Base-by-base conservation (phyloP, 345 rosid genomes). In the Erucastrum elatum region DNA sequence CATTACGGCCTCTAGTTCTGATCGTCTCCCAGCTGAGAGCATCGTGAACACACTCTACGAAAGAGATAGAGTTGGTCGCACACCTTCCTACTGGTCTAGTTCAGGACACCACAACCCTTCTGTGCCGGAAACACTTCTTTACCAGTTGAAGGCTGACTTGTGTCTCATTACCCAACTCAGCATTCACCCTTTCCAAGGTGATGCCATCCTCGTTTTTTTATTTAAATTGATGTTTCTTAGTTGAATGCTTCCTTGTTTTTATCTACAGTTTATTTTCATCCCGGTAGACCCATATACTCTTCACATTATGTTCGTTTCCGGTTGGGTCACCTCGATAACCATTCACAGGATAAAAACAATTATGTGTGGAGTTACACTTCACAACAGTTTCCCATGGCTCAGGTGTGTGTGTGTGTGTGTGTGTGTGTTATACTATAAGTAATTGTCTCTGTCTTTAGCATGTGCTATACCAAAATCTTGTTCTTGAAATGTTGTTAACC, bases 11-110 rank as follows among this genome's bases (percentile, higher is more conserved):
- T 95, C 99, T 60, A 93, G 97, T 85, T 93, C 99, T 64, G 99
- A 95, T 84, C 88, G 93, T 70, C 85, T 77, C 84, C 98, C 97
- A 0, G 87, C 71, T 13, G 99, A 95, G 84, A 85, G 97, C 76
- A 86, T 95, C 64, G 60, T 67, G 33, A 88, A 95, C 77, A 95
- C 99, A 71, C 84, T 89, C 69, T 92, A 82, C 34, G 86, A 76
- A 44, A 75, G 86, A 39, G 91, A 86, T 56, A 81, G 78, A 69
- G 71, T 86, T 81, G 89, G 53, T 27, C 10, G 68, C n/a, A 70
- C 81, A 17, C 84, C 96, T 76, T 95, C 93, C 0, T 95, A 95
- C 84, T 95, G 99, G 99, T 95, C 99, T 0, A 93, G 99, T 82
- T 77, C 81, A 76, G 98, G 98, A 65, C 92, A 90, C 37, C 83